Percentiles rank a stretch among this genome's conserved stretches.
Conservation (phyloP, 495 filamentous ascomycete species). For the Penicillium canescens region DNA sequence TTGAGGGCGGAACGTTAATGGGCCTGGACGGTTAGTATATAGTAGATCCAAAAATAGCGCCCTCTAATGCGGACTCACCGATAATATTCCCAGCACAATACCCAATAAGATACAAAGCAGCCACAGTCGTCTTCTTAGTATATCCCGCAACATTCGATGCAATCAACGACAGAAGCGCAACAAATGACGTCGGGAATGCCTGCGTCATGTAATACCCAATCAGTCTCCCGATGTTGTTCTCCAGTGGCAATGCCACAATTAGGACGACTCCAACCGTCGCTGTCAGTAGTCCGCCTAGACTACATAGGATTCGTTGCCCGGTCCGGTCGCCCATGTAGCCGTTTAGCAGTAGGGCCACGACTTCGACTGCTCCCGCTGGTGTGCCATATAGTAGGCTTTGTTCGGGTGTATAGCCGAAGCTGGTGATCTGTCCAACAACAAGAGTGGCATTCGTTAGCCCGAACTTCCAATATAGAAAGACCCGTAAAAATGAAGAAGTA, state of each 20-base stretch:
- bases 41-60: not conserved
- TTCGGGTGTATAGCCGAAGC: slow-evolving; percentile 53
- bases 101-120: slow-evolving; percentile 65
- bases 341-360: slow-evolving; percentile 58
- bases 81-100: slow-evolving; percentile 54
- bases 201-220: slow-evolving; percentile 66
- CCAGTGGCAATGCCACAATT: slow-evolving; percentile 62
- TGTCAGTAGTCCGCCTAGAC: slow-evolving; percentile 37
- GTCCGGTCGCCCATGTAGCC: slow-evolving; percentile 61
- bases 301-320: slow-evolving; percentile 53
- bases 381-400: slow-evolving; percentile 65
- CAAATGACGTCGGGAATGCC: slow-evolving; percentile 52
- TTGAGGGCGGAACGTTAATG: slow-evolving; percentile 57
- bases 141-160: slow-evolving; percentile 69
- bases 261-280: slow-evolving; percentile 58
- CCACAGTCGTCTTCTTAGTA: slow-evolving; percentile 75
- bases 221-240: slow-evolving; percentile 58
- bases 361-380: slow-evolving; percentile 66
- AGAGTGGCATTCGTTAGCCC: no score
- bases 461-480: no score
- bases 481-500: no score
- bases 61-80: slow-evolving; percentile 25
- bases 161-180: slow-evolving; percentile 53
- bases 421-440: slow-evolving; percentile 27
- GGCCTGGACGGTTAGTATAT: slow-evolving; percentile 27